Evolutionary conservation across 2,329 filamentous ascomycete species (phyloP), one percentile per base, ranked within the genome.

Genomic region (Colletotrichum sp.): DNA sequence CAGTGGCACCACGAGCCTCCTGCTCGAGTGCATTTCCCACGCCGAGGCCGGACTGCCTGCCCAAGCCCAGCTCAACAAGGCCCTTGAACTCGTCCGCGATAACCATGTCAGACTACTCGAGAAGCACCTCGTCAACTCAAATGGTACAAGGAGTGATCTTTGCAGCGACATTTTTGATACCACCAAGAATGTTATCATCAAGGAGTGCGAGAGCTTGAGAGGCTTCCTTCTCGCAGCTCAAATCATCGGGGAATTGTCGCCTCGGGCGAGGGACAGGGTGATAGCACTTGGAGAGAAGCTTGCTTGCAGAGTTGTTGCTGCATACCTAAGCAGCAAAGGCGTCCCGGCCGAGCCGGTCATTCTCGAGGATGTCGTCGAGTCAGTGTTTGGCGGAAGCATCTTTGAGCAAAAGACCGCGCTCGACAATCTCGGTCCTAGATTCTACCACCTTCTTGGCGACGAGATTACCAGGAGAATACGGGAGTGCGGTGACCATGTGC

Each of bases 201-300:
- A 89, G 48, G 96, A 99, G 85, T 98, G 96, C 82, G 90, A 93
- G 79, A 92, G 93, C 82, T 91, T 99, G 76, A 87, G 93, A 78
- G 95, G 95, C 85, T 96, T 93, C 80, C 88, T 93, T 71, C 85
- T 89, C 39, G 92, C 91, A 3, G 90, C 91, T 13, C 92, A 91
- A 83, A 93, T 93, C 85, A 91, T 93, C 81, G 86, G 93, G 36
- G 94, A 96, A 83, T 93, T 96, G 81, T 95, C 95, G 82, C 91
- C 93, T 6, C 90, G 94, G 80, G 93, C 93, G 75, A 95, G 95
- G 83, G 95, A 96, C 82, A 94, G 96, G 80, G 95, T 99, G 77
- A 93, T 99, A 75, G 98, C 96, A 83, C 95, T 96, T 79, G 97
- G 97, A 69, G 97, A 99, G 89, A 99, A 98, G 87, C 88, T 99